Conservation (phyloP, 257 asterid genomes). For the Striga asiatica region DNA sequence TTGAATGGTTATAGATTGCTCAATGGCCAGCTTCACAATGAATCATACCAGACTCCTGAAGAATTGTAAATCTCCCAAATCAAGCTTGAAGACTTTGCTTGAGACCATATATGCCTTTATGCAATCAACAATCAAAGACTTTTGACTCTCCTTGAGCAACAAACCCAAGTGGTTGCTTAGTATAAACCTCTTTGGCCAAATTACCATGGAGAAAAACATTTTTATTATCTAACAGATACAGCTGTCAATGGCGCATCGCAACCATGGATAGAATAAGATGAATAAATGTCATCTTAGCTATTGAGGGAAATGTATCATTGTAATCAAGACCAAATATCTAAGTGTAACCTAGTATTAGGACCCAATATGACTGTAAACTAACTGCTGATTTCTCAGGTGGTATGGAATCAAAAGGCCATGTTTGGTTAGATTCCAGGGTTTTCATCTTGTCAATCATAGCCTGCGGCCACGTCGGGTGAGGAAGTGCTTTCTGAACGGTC, state of each 20-base stretch:
- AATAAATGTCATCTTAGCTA: neutral
- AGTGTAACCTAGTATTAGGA: neutral
- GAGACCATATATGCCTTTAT: neutral
- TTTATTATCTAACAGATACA: neutral
- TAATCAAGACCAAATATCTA: neutral
- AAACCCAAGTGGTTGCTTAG: neutral
- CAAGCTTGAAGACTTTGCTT: neutral
- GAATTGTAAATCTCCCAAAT: neutral
- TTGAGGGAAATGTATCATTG: neutral
- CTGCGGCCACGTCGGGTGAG: neutral
- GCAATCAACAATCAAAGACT: neutral
- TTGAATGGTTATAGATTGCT: neutral
- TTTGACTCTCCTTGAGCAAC: neutral
- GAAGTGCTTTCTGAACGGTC: neutral
- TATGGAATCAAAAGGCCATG: neutral
- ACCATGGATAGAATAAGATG: neutral
- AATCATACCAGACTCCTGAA: neutral
- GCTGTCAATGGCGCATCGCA: neutral
- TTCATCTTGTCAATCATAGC: neutral
- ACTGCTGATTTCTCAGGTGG: too few relatives aligned
- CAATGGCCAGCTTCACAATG: neutral
- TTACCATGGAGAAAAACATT: neutral
- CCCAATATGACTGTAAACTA: neutral
- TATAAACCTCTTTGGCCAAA: neutral
- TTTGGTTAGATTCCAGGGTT: neutral